A percentile compares a stretch with the other conserved stretches of the same genome.
Conservation (phyloP, 352 stramenopile genomes). For the Peronosclerospora sorghi region DNA sequence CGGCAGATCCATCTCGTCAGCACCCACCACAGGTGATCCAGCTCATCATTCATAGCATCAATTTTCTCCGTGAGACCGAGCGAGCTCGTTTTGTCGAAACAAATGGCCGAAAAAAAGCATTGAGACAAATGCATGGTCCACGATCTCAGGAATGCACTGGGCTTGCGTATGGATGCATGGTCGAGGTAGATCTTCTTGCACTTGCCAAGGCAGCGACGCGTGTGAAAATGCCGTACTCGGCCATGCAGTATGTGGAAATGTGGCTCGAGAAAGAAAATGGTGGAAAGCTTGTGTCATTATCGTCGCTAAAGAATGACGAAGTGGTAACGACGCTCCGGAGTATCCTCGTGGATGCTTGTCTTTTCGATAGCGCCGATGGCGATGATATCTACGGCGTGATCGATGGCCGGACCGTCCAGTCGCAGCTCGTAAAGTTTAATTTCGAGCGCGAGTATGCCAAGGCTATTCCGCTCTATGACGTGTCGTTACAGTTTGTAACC, state of each 20-base stretch:
- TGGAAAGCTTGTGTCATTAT: slow-evolving; percentile 32
- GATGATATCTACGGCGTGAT: slow-evolving; percentile 76
- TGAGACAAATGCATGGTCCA: too few relatives aligned
- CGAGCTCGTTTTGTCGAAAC: slow-evolving; percentile 62
- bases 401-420: slow-evolving; percentile 54
- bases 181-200: slow-evolving; percentile 53
- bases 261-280: slow-evolving; percentile 59
- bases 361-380: slow-evolving; percentile 45
- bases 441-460: slow-evolving; percentile 48
- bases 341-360: slow-evolving; percentile 60
- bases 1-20: slow-evolving; percentile 3
- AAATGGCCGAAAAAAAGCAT: slow-evolving; percentile 34
- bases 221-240: slow-evolving; percentile 81
- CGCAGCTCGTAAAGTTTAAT: slow-evolving; percentile 64
- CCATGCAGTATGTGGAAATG: slow-evolving; percentile 86
- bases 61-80: slow-evolving; percentile 68
- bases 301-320: slow-evolving; percentile 16
- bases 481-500: slow-evolving; percentile 44
- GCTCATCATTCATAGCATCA: slow-evolving; percentile 66
- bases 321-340: slow-evolving; percentile 24
- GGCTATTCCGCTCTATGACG: slow-evolving; percentile 64
- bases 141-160: too few relatives aligned
- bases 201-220: slow-evolving; percentile 50
- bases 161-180: slow-evolving; percentile 39
- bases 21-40: slow-evolving; percentile 38